phyloP scores from a whole-genome alignment of 2,329 filamentous ascomycete genomes.

The Mycocentrospora acerina region DNA sequence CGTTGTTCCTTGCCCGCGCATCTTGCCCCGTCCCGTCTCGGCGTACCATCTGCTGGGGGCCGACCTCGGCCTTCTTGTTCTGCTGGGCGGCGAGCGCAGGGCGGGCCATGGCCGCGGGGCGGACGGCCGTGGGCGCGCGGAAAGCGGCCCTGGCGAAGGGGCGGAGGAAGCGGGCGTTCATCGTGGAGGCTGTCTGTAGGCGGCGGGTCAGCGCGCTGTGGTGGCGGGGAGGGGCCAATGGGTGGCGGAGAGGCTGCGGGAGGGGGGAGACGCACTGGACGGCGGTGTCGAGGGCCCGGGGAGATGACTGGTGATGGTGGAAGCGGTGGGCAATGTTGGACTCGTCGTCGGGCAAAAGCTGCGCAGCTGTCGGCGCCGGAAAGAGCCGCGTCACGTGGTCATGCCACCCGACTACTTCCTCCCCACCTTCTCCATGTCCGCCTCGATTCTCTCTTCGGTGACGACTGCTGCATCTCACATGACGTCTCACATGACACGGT shows the following conservation, averaged over 20 bases:
- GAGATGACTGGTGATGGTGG: slow-evolving; percentile 40
- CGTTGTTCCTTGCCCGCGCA: neutral
- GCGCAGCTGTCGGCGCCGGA: slow-evolving; percentile 18
- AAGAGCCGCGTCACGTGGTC: slow-evolving; percentile 26
- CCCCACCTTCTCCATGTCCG: neutral
- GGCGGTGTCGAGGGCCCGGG: slow-evolving; percentile 27
- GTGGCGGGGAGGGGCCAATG: slow-evolving; percentile 26
- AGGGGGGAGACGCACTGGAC: slow-evolving; percentile 34
- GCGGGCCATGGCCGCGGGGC: slow-evolving; percentile 38
- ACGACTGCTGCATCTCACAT: no score
- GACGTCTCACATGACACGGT: no score
- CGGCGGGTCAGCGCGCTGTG: slow-evolving; percentile 32
- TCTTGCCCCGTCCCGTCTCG: neutral
- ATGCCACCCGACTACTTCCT: slow-evolving; percentile 15
- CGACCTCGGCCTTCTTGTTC: slow-evolving; percentile 38
- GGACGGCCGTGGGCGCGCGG: slow-evolving; percentile 40
- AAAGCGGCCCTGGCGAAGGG: slow-evolving; percentile 43
- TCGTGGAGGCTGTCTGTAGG: slow-evolving; percentile 36
- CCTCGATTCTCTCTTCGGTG: no score
- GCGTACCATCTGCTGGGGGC: slow-evolving; percentile 38
- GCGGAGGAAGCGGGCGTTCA: slow-evolving; percentile 47
- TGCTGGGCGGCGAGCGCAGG: slow-evolving; percentile 39
- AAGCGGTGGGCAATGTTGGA: slow-evolving; percentile 22
- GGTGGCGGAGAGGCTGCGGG: slow-evolving; percentile 14
- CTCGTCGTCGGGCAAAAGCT: slow-evolving; percentile 35